Percentiles rank a stretch among this genome's conserved stretches.
Conservation (phyloP, 345 rosid species). For the Gynandropsis gynandra region DNA sequence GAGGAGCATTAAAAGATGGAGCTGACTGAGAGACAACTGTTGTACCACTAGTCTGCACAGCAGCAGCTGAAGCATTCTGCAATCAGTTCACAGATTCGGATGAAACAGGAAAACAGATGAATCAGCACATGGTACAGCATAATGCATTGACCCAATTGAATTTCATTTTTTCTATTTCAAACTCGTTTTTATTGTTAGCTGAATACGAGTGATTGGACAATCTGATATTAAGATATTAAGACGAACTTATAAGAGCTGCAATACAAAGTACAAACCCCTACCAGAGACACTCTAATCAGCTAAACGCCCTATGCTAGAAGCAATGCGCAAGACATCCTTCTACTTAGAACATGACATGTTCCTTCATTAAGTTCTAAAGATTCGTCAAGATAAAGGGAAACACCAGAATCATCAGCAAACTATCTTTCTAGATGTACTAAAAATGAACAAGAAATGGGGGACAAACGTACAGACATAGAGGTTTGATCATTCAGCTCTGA, state of each 20-base stretch:
- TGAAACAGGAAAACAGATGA: constrained; percentile 7
- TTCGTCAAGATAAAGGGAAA: background rate
- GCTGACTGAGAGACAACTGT: constrained; percentile 38
- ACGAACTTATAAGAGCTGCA: background rate
- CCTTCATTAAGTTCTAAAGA: background rate
- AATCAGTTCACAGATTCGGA: constrained; percentile 20
- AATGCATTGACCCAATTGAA: background rate
- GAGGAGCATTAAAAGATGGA: constrained; percentile 31
- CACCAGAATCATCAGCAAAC: background rate
- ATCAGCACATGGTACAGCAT: background rate
- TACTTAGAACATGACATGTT: background rate
- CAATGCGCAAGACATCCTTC: background rate
- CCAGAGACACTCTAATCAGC: constrained; percentile 8
- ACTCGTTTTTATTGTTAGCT: background rate
- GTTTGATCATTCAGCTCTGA: constrained; percentile 17
- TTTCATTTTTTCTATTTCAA: background rate
- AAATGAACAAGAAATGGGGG: constrained; percentile 4
- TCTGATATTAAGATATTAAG: background rate
- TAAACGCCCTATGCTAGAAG: too few relatives aligned
- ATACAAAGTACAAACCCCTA: background rate
- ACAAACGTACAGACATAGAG: constrained; percentile 30
- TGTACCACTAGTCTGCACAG: constrained; percentile 30
- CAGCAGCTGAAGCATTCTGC: constrained; percentile 32
- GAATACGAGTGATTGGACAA: background rate
- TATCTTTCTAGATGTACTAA: background rate